These are phyloP conservation scores for Sextonia rubra DNA, from an alignment of 164 flowering plant genomes.

Conservation along the genomic window DNA sequence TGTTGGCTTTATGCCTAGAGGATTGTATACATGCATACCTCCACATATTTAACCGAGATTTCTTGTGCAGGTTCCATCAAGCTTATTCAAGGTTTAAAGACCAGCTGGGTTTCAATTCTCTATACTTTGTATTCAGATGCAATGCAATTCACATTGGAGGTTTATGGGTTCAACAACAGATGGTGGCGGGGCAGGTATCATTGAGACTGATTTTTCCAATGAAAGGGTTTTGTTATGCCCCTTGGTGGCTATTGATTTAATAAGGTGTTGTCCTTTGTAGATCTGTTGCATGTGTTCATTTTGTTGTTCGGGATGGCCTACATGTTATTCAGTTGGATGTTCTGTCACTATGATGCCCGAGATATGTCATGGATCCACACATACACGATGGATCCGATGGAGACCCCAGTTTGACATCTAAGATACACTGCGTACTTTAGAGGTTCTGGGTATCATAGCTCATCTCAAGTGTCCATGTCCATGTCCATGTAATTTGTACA, in stretches of 20 bases:
- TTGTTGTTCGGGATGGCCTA: background rate
- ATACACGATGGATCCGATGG: too few species aligned
- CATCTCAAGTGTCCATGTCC: too few species aligned
- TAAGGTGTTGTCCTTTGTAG: background rate
- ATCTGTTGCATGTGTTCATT: background rate
- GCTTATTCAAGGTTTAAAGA: slow-evolving; percentile 3
- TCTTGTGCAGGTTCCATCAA: slow-evolving; percentile 11
- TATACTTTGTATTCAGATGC: background rate
- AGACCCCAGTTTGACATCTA: too few species aligned
- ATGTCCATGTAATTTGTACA: too few species aligned
- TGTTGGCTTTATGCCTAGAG: too few species aligned
- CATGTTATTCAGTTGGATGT: background rate
- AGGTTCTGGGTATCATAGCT: too few species aligned
- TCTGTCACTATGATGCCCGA: background rate
- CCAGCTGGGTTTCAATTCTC: background rate
- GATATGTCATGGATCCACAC: too few species aligned
- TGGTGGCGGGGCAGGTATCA: background rate
- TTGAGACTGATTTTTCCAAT: background rate
- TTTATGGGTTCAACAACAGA: background rate
- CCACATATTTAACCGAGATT: too few species aligned
- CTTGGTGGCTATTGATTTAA: background rate
- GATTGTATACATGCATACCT: too few species aligned
- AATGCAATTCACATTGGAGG: background rate
- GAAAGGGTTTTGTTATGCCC: background rate
- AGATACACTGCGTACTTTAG: too few species aligned